phyloP scores from a whole-genome alignment of 352 stramenopile species.

The Pythium folliculosum region DNA sequence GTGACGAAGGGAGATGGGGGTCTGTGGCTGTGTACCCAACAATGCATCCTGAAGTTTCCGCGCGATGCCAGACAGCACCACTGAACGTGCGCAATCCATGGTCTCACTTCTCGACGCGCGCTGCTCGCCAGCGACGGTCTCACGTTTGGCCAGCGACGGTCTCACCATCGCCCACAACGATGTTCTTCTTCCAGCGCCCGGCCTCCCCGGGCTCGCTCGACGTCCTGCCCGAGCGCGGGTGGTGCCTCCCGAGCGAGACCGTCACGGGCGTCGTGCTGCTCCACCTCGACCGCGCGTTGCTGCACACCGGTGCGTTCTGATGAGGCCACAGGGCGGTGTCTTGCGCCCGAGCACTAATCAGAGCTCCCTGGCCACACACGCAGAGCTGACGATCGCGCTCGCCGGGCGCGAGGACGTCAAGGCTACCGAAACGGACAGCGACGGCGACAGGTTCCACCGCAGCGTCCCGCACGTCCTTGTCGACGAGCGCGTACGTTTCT shows the following conservation, averaged over 20 bases:
- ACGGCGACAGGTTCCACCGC: neutral
- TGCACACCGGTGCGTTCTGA: neutral
- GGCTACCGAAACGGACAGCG: neutral
- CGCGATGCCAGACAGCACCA: too few species aligned
- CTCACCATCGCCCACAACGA: too few species aligned
- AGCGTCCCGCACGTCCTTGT: neutral
- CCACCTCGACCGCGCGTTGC: neutral
- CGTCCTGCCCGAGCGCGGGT: neutral
- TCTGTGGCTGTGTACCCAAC: too few species aligned
- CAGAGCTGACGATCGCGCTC: neutral
- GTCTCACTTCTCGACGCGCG: too few species aligned
- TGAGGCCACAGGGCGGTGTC: too few species aligned
- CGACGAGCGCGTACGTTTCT: neutral
- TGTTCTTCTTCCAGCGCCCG: too few species aligned
- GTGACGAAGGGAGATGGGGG: too few species aligned
- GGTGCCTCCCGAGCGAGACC: neutral
- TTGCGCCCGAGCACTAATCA: too few species aligned
- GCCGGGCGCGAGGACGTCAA: neutral
- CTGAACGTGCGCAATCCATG: too few species aligned
- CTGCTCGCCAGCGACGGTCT: too few species aligned
- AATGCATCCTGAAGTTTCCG: too few species aligned
- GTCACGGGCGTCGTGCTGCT: conserved; percentile 4
- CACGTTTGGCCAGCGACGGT: too few species aligned
- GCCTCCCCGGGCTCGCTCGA: neutral
- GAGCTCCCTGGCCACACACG: neutral